A percentile compares a stretch with the other conserved stretches of the same genome.
Evolutionary conservation across 345 rosid species (phyloP).

Genomic region (Lepidium didymum): DNA sequence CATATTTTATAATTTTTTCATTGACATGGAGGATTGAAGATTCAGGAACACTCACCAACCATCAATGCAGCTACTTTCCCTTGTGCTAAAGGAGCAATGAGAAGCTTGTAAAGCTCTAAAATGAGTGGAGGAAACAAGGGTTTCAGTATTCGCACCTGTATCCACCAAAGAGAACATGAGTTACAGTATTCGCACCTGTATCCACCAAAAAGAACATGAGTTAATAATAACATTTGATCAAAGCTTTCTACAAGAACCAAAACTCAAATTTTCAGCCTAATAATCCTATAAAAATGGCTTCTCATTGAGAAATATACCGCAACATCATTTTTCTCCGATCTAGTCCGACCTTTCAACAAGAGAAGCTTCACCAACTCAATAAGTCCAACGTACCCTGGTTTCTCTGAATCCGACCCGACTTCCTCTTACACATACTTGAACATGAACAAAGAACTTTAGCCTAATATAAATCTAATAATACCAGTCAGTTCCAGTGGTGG

Average conservation of each 20-base stretch:
- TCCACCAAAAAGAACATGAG: not conserved
- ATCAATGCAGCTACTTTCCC: conserved; percentile 73
- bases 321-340: conserved; percentile 54
- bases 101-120: conserved; percentile 55
- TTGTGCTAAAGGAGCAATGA: conserved; percentile 61
- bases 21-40: not conserved
- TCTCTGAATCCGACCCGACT: conserved; percentile 89
- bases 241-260: not conserved
- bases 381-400: conserved; percentile 76
- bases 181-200: conserved; percentile 53
- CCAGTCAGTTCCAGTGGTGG: too few relatives aligned
- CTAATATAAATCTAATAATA: not conserved
- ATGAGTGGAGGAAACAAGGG: conserved; percentile 74
- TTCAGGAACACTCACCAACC: conserved; percentile 65
- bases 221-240: not conserved
- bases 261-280: not conserved
- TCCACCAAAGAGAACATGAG: not conserved
- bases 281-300: not conserved
- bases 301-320: conserved; percentile 36
- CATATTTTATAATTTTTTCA: not conserved
- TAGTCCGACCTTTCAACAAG: conserved; percentile 48
- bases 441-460: conserved; percentile 6
- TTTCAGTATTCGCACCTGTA: conserved; percentile 62
- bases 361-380: conserved; percentile 68
- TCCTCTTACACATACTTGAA: conserved; percentile 50